Evolutionary conservation across 768 basidiomycete species (phyloP).

Genomic region (Gymnopilus dilepis): DNA sequence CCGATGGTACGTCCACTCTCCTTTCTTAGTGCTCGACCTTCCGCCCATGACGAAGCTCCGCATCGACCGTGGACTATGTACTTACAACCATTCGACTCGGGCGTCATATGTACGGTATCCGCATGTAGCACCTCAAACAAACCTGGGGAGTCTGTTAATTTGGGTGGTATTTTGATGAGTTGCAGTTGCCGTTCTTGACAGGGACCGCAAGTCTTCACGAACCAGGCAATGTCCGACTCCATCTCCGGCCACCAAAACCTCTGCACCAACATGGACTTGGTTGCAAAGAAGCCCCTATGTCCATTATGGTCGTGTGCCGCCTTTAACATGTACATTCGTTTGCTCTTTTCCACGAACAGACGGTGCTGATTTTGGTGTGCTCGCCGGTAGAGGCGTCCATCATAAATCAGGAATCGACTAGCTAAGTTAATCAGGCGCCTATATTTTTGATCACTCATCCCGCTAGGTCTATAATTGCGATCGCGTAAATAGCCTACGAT

Average conservation of each 20-base stretch:
- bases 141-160: conserved; percentile 26
- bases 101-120: conserved; percentile 44
- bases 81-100: conserved; percentile 30
- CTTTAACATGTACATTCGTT: conserved; percentile 20
- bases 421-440: background rate
- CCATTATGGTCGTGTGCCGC: conserved; percentile 29
- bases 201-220: conserved; percentile 35
- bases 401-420: background rate
- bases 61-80: conserved; percentile 42
- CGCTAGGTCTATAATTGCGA: background rate
- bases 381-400: background rate
- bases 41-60: conserved; percentile 27
- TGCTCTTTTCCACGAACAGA: conserved; percentile 19
- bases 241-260: conserved; percentile 40
- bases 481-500: background rate
- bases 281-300: conserved; percentile 29
- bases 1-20: conserved; percentile 33
- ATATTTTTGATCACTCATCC: background rate
- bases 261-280: conserved; percentile 17
- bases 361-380: conserved; percentile 25
- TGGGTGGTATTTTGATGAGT: conserved; percentile 33
- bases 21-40: background rate
- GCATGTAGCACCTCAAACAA: conserved; percentile 36
- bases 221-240: conserved; percentile 38
- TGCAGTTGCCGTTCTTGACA: conserved; percentile 33